Percentiles rank a stretch among this genome's conserved stretches.
Conservation (phyloP, 1,284 basidiomycete genomes). For the Taiwanofungus camphoratus region DNA sequence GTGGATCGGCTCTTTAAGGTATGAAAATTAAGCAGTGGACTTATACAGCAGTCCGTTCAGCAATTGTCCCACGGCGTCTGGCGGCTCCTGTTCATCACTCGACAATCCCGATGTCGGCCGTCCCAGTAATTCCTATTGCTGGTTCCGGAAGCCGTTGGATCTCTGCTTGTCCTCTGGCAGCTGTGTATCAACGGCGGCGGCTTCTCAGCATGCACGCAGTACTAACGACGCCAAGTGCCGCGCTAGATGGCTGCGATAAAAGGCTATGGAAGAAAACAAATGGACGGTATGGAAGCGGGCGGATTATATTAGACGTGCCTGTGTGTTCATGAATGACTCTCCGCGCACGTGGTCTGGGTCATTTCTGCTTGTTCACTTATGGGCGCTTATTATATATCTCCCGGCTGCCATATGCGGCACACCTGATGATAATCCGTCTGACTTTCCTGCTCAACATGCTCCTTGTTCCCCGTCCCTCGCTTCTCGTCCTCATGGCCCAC, state of each 20-base stretch:
- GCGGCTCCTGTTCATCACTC: constrained; percentile 22
- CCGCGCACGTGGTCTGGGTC: constrained; percentile 14
- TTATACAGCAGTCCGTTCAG: constrained; percentile 27
- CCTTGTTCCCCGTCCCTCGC: too few species aligned
- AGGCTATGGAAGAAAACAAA: constrained; percentile 12
- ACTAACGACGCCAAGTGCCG: not conserved
- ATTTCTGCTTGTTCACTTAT: constrained; percentile 22
- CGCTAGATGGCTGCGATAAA: constrained; percentile 2
- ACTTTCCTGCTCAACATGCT: not conserved
- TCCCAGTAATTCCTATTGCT: constrained; percentile 15
- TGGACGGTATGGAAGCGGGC: too few species aligned
- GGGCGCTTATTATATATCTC: constrained; percentile 18
- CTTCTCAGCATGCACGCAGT: too few species aligned
- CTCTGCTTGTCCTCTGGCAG: not conserved
- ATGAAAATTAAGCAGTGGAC: constrained; percentile 30
- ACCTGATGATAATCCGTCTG: too few species aligned
- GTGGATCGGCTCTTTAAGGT: constrained; percentile 20
- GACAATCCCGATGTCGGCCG: constrained; percentile 26
- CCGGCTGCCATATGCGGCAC: not conserved
- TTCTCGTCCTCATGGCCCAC: too few species aligned
- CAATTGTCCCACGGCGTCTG: constrained; percentile 31
- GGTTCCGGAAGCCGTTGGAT: constrained; percentile 15
- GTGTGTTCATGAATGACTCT: constrained; percentile 23
- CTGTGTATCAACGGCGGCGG: too few species aligned
- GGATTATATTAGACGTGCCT: constrained; percentile 26